These are phyloP conservation scores for Candida methanosorbosa DNA, from an alignment of 805 yeast genomes.

Conservation along the genomic window DNA sequence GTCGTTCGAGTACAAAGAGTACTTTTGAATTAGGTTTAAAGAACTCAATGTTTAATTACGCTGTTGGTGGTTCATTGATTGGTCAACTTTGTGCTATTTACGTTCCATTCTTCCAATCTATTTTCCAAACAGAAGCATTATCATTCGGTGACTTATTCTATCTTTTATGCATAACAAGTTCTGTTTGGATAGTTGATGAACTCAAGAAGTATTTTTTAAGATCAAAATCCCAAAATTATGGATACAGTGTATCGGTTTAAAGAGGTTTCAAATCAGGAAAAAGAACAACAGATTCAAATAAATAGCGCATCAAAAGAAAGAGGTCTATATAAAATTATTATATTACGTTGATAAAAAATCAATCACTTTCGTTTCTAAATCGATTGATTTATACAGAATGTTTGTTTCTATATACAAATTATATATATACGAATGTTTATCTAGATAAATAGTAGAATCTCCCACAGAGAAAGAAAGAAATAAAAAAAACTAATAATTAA, in stretches of 20 bases:
- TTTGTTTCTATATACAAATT: no score
- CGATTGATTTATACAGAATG: no score
- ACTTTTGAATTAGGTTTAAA: conserved; percentile 73
- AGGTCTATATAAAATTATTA: no score
- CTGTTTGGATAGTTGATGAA: conserved; percentile 85
- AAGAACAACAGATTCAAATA: not conserved
- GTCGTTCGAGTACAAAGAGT: conserved; percentile 83
- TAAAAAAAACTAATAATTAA: no score
- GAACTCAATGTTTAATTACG: conserved; percentile 87
- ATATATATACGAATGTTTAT: no score
- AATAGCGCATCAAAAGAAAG: no score
- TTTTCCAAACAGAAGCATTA: conserved; percentile 93
- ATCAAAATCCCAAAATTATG: conserved; percentile 9
- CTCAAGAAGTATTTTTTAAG: conserved; percentile 45
- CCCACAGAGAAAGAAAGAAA: no score
- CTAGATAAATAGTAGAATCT: no score
- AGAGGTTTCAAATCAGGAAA: not conserved
- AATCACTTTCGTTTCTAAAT: no score
- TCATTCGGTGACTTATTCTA: conserved; percentile 59
- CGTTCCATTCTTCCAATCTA: conserved; percentile 82
- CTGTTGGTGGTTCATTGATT: conserved; percentile 77
- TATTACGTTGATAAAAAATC: no score
- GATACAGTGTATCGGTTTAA: conserved; percentile 22
- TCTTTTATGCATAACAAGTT: conserved; percentile 56
- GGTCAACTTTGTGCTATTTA: conserved; percentile 94